phyloP scores from a whole-genome alignment of 2,329 filamentous ascomycete species.

The Penicillium sp. region DNA sequence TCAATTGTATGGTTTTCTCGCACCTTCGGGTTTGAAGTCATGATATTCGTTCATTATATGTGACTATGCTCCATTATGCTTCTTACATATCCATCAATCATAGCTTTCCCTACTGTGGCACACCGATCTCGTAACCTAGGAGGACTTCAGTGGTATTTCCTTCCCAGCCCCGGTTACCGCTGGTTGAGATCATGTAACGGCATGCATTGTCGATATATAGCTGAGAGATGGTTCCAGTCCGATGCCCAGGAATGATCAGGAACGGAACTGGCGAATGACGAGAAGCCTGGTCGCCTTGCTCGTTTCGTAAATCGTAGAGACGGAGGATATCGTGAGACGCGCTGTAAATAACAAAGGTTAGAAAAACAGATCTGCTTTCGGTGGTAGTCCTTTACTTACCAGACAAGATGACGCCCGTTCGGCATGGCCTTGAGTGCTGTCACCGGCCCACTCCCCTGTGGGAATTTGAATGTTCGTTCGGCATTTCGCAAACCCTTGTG shows the following conservation, averaged over 20 bases:
- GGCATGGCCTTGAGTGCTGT: constrained; percentile 87
- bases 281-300: constrained; percentile 59
- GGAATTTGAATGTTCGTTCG: constrained; percentile 79
- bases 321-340: constrained; percentile 91
- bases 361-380: neutral
- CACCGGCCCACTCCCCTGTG: constrained; percentile 82
- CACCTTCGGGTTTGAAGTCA: neutral
- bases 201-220: constrained; percentile 85
- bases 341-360: constrained; percentile 44
- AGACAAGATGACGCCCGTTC: constrained; percentile 87
- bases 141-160: constrained; percentile 84
- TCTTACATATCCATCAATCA: neutral
- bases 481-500: constrained; percentile 75
- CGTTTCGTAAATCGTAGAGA: constrained; percentile 79
- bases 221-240: constrained; percentile 82
- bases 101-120: constrained; percentile 28
- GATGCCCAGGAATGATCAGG: constrained; percentile 88
- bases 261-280: constrained; percentile 85
- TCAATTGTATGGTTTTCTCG: neutral
- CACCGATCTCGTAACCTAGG: constrained; percentile 86
- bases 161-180: constrained; percentile 93
- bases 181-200: constrained; percentile 85
- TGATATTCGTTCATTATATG: constrained; percentile 5
- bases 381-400: constrained; percentile 49
- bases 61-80: neutral